phyloP scores from a whole-genome alignment of 768 basidiomycete genomes.

The Panaeolus cyanescens region DNA sequence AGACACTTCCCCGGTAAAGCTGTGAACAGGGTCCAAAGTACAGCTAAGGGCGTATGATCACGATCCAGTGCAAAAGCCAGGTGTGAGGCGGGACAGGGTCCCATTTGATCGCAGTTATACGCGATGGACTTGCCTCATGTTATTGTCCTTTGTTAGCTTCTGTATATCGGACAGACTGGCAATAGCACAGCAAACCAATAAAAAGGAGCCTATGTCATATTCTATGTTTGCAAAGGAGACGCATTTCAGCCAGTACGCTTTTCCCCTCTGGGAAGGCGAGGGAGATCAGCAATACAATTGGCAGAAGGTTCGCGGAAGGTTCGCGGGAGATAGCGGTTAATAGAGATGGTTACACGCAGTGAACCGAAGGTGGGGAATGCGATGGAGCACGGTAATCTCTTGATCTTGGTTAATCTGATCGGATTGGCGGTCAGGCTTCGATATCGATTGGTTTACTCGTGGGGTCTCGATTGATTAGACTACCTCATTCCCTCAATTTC shows the following conservation, averaged over 20 bases:
- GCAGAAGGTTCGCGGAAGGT: constrained; percentile 1
- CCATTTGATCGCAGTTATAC: not conserved
- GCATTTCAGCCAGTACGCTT: not conserved
- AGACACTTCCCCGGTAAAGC: too few species aligned
- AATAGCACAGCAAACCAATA: too few species aligned
- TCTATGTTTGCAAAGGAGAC: too few species aligned
- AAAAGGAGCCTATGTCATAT: too few species aligned
- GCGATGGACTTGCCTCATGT: not conserved
- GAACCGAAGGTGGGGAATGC: not conserved
- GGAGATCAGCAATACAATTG: not conserved
- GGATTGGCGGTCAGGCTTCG: constrained; percentile 11
- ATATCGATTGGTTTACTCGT: constrained; percentile 2
- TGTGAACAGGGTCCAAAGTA: constrained; percentile 2
- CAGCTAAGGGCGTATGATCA: constrained; percentile 24
- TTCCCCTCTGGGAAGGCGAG: not conserved
- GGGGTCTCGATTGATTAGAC: constrained; percentile 2
- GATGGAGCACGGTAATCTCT: constrained; percentile 8
- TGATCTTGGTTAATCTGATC: constrained; percentile 28
- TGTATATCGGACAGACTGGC: too few species aligned
- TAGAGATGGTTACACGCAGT: not conserved
- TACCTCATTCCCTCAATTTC: not conserved
- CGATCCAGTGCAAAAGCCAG: constrained; percentile 17
- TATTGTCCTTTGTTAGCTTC: not conserved
- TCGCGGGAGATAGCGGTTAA: constrained; percentile 2
- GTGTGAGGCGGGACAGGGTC: constrained; percentile 1